These are phyloP conservation scores for Dittrichia graveolens DNA, from an alignment of 129 eudicot species.

Conservation along the genomic window DNA sequence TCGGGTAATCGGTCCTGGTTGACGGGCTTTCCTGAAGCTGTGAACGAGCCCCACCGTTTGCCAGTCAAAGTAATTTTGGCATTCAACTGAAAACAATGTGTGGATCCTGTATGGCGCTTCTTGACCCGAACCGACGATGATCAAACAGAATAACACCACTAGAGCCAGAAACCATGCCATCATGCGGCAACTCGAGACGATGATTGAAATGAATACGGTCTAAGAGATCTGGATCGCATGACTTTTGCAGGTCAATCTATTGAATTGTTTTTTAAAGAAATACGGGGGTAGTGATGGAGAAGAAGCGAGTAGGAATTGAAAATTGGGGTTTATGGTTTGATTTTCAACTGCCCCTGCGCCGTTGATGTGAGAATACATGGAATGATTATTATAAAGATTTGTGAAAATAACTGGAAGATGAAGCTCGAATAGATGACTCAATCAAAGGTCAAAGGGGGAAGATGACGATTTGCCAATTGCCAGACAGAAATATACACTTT, in stretches of 20 bases:
- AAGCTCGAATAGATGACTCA: slow-evolving; percentile 14
- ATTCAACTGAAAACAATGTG: slow-evolving; percentile 94
- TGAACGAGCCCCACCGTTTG: slow-evolving; percentile 98
- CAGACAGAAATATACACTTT: not conserved
- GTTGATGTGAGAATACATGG: slow-evolving; percentile 28
- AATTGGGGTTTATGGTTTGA: slow-evolving; percentile 12
- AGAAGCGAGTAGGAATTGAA: slow-evolving; percentile 26
- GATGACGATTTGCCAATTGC: not conserved
- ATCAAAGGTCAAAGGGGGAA: slow-evolving; percentile 21
- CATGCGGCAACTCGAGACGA: slow-evolving; percentile 25
- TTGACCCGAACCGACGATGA: slow-evolving; percentile 42
- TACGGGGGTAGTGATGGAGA: slow-evolving; percentile 24
- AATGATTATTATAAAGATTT: slow-evolving; percentile 27
- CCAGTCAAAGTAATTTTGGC: slow-evolving; percentile 98
- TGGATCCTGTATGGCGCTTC: slow-evolving; percentile 77
- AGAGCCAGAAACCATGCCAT: slow-evolving; percentile 37
- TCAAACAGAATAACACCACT: slow-evolving; percentile 33
- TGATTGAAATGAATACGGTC: slow-evolving; percentile 29
- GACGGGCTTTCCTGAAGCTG: slow-evolving; percentile 77
- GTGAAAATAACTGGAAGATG: slow-evolving; percentile 17
- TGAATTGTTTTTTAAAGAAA: not conserved
- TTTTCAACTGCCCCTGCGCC: slow-evolving; percentile 21
- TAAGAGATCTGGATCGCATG: slow-evolving; percentile 57
- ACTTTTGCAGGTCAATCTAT: slow-evolving; percentile 23
- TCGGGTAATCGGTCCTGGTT: slow-evolving; percentile 94